Evolutionary conservation across 2,329 filamentous ascomycete species (phyloP).

Genomic region (Sporothrix pallida): DNA sequence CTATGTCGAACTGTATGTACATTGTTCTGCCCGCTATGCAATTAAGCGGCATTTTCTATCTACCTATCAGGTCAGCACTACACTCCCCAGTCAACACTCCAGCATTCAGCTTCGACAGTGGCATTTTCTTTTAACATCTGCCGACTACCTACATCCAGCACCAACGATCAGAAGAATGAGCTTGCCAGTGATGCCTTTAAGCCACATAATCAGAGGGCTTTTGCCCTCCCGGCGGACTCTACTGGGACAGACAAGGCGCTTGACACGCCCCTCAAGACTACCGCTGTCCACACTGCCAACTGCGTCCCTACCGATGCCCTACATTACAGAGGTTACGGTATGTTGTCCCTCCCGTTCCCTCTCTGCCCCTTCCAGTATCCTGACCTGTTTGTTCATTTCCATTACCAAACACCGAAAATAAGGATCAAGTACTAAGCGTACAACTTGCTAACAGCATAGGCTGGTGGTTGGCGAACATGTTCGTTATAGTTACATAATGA

Average conservation of each 20-base stretch:
- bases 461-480: conserved; percentile 80
- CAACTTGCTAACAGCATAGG: conserved; percentile 55
- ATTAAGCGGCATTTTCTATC: too few species aligned
- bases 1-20: too few species aligned
- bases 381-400: background rate
- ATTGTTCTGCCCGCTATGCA: too few species aligned
- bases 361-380: conserved; percentile 5
- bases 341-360: conserved; percentile 33
- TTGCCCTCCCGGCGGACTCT: background rate
- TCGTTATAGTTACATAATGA: conserved; percentile 45
- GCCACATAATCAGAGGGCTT: background rate
- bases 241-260: background rate
- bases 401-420: too few species aligned
- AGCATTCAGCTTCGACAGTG: too few species aligned
- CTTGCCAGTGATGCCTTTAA: background rate
- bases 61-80: too few species aligned
- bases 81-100: too few species aligned
- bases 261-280: background rate
- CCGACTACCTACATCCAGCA: too few species aligned
- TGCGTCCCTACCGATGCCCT: conserved; percentile 26
- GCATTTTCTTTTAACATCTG: too few species aligned
- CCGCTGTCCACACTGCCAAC: background rate
- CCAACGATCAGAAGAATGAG: too few species aligned
- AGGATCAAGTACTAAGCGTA: background rate
- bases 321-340: conserved; percentile 49